Evolutionary conservation across 176 grass and related monocot genomes (phyloP).

Genomic region (Miscanthus lutarioriparius): DNA sequence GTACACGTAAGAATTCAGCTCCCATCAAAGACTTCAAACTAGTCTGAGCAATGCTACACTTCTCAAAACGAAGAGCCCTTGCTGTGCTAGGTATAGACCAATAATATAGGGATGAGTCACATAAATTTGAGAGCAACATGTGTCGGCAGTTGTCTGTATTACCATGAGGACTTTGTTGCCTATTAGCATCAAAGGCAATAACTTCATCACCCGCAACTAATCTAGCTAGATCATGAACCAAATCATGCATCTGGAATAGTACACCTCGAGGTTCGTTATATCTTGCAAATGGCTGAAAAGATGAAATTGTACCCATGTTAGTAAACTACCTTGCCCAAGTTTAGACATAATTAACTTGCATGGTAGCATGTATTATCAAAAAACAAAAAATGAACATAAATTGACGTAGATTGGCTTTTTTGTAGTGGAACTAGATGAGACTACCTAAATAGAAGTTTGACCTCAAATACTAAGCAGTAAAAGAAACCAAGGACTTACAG

Average conservation of each 20-base stretch:
- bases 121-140: not conserved
- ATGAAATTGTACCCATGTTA: not conserved
- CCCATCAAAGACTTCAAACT: not conserved
- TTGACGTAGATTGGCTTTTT: too few species aligned
- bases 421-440: not conserved
- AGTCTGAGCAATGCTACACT: not conserved
- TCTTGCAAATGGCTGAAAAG: not conserved
- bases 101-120: not conserved
- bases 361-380: too few species aligned
- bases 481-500: not conserved
- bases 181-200: not conserved
- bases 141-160: not conserved
- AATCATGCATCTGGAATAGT: conserved; percentile 10
- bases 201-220: not conserved
- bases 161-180: not conserved
- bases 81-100: not conserved
- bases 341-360: not conserved
- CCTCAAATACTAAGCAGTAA: not conserved
- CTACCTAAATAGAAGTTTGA: not conserved
- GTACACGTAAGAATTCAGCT: too few species aligned
- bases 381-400: too few species aligned
- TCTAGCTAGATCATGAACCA: conserved; percentile 12
- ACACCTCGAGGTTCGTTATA: not conserved
- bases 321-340: not conserved
- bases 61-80: not conserved